phyloP scores from a whole-genome alignment of 345 rosid species.

The Anacardium occidentale region DNA sequence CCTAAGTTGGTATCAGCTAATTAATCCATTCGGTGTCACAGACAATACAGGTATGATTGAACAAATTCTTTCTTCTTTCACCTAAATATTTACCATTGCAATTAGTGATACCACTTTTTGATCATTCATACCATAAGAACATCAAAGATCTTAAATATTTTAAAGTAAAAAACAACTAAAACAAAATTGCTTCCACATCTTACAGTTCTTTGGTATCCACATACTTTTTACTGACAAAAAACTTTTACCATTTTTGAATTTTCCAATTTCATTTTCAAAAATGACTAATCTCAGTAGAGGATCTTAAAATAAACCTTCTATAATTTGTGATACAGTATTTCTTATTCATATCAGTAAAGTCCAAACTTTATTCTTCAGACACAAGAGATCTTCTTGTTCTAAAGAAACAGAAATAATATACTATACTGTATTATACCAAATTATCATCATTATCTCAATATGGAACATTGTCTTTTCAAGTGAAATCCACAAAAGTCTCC shows the following conservation, averaged over 20 bases:
- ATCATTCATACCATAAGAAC: background rate
- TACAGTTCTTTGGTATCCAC: background rate
- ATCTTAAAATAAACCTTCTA: background rate
- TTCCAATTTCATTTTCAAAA: background rate
- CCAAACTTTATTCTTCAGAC: slow-evolving; percentile 2
- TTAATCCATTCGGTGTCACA: slow-evolving; percentile 6
- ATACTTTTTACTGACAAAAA: background rate
- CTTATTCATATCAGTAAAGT: background rate
- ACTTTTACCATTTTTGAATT: background rate
- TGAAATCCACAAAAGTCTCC: slow-evolving; percentile 8
- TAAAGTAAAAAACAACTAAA: background rate
- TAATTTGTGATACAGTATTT: background rate
- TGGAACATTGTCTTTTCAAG: background rate
- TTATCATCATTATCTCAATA: background rate
- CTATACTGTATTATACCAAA: slow-evolving; percentile 11
- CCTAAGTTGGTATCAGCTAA: slow-evolving; percentile 13
- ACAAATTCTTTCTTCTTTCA: background rate
- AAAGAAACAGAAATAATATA: background rate
- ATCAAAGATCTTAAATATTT: background rate
- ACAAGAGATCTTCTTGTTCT: slow-evolving; percentile 1
- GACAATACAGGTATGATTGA: background rate
- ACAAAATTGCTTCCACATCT: background rate
- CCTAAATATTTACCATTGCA: background rate
- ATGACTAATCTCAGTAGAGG: background rate
- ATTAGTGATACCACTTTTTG: background rate